These are phyloP conservation scores for Bonia amplexicaulis DNA, from an alignment of 176 grass and related monocot species.

Conservation along the genomic window DNA sequence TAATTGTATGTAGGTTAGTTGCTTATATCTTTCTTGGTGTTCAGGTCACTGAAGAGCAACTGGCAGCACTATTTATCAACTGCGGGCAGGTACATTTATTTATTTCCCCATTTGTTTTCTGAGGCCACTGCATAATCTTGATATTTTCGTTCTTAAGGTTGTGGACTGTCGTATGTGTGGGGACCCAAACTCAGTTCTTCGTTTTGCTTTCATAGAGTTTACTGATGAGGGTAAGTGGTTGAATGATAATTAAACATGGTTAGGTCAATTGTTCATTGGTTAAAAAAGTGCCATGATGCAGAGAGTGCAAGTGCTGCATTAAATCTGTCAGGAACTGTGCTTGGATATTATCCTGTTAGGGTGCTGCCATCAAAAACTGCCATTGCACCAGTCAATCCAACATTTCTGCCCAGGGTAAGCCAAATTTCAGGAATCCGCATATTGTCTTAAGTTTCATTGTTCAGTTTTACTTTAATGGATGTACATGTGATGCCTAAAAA, in stretches of 20 bases:
- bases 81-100: slow-evolving; percentile 59
- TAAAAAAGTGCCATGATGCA: slow-evolving; percentile 34
- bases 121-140: slow-evolving; percentile 1
- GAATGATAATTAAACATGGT: slow-evolving; percentile 19
- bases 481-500: slow-evolving; percentile 21
- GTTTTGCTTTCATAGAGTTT: slow-evolving; percentile 99
- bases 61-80: slow-evolving; percentile 92
- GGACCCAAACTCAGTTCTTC: slow-evolving; percentile 97
- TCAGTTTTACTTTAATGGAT: neutral
- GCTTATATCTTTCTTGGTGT: slow-evolving; percentile 19
- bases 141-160: slow-evolving; percentile 50
- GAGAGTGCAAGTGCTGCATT: slow-evolving; percentile 84
- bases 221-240: slow-evolving; percentile 86
- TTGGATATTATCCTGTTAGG: slow-evolving; percentile 96
- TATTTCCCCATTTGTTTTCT: slow-evolving; percentile 2
- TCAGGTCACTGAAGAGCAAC: slow-evolving; percentile 97
- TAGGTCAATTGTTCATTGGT: slow-evolving; percentile 2
- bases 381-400: slow-evolving; percentile 93
- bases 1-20: slow-evolving; percentile 8
- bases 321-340: slow-evolving; percentile 86
- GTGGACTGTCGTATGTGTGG: slow-evolving; percentile 99
- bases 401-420: slow-evolving; percentile 88
- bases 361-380: slow-evolving; percentile 98
- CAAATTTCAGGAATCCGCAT: slow-evolving; percentile 11
- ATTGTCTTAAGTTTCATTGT: neutral